These are phyloP conservation scores for Dictyostelium purpureum DNA, from an alignment of 78 protist genomes.

Conservation along the genomic window DNA sequence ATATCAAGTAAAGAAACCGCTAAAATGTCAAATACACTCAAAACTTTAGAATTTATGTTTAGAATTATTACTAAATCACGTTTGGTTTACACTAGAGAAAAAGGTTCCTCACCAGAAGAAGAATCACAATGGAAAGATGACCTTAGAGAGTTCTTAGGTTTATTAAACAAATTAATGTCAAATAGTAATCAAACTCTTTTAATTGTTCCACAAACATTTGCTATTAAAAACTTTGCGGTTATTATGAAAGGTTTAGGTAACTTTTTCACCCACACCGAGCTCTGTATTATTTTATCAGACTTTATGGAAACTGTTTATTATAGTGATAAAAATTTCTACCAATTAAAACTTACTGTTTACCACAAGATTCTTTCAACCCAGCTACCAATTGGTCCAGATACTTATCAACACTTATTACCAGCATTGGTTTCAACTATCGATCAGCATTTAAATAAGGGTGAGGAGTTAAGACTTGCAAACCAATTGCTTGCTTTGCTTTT, in stretches of 20 bases:
- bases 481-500: conserved; percentile 43
- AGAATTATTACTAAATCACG: conserved; percentile 52
- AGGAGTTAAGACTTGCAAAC: conserved; percentile 12
- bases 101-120: background rate
- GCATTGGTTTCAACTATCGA: conserved; percentile 38
- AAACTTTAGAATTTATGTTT: conserved; percentile 58
- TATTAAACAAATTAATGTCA: conserved; percentile 45
- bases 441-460: conserved; percentile 38
- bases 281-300: conserved; percentile 28
- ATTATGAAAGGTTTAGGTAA: conserved; percentile 55
- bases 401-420: conserved; percentile 16
- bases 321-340: conserved; percentile 39
- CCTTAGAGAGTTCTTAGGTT: background rate
- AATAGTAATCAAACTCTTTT: conserved; percentile 8
- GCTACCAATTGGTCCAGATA: conserved; percentile 4
- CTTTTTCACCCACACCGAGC: conserved; percentile 29
- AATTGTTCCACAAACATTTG: conserved; percentile 56
- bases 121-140: conserved; percentile 47
- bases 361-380: conserved; percentile 42
- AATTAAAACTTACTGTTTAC: conserved; percentile 16
- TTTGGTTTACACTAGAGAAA: conserved; percentile 15
- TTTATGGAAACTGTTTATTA: conserved; percentile 49
- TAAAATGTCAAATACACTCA: conserved; percentile 65
- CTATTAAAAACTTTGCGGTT: conserved; percentile 31
- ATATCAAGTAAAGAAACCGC: conserved; percentile 43